Evolutionary conservation across 768 basidiomycete genomes (phyloP).

Genomic region (Boletus eberwhitei): DNA sequence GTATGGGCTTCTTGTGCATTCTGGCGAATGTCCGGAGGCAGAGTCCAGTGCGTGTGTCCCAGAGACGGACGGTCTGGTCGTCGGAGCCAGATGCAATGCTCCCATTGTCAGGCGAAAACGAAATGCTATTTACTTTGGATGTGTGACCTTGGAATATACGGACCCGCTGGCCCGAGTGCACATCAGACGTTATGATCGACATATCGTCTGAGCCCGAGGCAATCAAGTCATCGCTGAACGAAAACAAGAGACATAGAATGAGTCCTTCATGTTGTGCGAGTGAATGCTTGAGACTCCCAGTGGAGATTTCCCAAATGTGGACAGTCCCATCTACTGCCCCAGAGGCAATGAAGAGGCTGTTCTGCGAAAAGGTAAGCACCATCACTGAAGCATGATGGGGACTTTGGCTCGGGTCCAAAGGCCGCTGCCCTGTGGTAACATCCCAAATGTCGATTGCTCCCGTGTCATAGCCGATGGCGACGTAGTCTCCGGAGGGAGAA

Average conservation of each 20-base stretch:
- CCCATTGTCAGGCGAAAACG: slow-evolving; percentile 19
- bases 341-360: slow-evolving; percentile 11
- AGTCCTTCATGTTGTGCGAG: slow-evolving; percentile 14
- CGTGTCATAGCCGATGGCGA: slow-evolving; percentile 13
- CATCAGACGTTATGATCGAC: slow-evolving; percentile 14
- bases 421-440: slow-evolving; percentile 13
- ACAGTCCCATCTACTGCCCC: slow-evolving; percentile 12
- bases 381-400: slow-evolving; percentile 3
- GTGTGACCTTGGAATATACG: slow-evolving; percentile 17
- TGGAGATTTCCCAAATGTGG: slow-evolving; percentile 16
- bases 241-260: slow-evolving; percentile 21
- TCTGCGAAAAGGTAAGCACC: slow-evolving; percentile 11
- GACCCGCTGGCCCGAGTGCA: slow-evolving; percentile 4
- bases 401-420: not conserved
- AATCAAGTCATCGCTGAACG: slow-evolving; percentile 10
- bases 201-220: slow-evolving; percentile 15
- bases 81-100: slow-evolving; percentile 22
- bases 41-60: slow-evolving; percentile 21
- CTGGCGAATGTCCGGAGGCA: slow-evolving; percentile 13
- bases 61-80: slow-evolving; percentile 23
- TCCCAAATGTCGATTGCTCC: slow-evolving; percentile 19
- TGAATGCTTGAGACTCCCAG: slow-evolving; percentile 1
- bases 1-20: slow-evolving; percentile 16
- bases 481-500: slow-evolving; percentile 12
- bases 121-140: slow-evolving; percentile 14